These are phyloP conservation scores for Biancaea sappan DNA, from an alignment of 306 rosid species.

Conservation along the genomic window DNA sequence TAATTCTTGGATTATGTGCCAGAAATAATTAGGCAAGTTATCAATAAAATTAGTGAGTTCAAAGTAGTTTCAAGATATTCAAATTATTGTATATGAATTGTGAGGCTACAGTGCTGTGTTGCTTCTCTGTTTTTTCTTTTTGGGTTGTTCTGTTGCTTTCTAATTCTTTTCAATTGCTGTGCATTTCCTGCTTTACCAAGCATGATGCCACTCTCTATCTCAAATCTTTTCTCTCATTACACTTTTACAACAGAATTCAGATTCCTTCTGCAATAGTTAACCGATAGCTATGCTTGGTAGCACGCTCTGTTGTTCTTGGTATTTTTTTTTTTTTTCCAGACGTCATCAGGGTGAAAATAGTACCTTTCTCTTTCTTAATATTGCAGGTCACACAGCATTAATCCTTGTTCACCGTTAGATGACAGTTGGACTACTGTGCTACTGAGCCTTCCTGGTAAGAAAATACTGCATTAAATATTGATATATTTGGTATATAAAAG, in stretches of 20 bases:
- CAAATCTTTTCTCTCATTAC: background rate
- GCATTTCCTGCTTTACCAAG: background rate
- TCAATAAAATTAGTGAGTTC: background rate
- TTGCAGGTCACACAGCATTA: slow-evolving; percentile 15
- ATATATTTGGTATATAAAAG: slow-evolving; percentile 17
- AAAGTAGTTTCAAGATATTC: too few species aligned
- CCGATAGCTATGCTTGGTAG: background rate
- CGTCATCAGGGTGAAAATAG: too few species aligned
- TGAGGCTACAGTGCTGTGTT: background rate
- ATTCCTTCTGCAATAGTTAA: background rate
- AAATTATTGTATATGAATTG: background rate
- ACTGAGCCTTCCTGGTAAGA: slow-evolving; percentile 15
- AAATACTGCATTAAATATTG: slow-evolving; percentile 2
- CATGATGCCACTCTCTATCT: background rate
- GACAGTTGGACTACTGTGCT: background rate
- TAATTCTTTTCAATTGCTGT: background rate
- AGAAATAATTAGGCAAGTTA: background rate
- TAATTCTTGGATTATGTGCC: background rate
- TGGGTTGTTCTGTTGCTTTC: background rate
- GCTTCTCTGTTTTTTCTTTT: background rate
- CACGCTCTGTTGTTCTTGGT: background rate
- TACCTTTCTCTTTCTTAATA: background rate
- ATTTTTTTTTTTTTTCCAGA: too few species aligned
- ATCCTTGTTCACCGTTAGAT: background rate
- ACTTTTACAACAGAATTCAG: background rate